Percentiles rank a stretch among this genome's conserved stretches.
Conservation (phyloP, 352 stramenopile species). For the Pythium utonaiense region DNA sequence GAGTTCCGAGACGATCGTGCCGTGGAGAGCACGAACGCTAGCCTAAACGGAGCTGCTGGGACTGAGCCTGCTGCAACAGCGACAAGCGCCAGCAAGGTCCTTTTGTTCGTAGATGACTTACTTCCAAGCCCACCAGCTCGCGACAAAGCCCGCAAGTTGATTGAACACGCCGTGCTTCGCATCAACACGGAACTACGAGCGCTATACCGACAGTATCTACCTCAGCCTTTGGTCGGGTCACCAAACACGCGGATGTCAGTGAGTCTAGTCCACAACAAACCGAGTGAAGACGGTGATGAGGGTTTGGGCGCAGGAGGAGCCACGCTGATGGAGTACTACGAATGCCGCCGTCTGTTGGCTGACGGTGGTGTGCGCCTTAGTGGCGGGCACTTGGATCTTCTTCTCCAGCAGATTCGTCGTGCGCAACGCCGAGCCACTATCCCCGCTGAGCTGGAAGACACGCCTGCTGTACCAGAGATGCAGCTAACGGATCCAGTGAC, state of each 20-base stretch:
- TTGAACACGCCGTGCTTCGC: slow-evolving; percentile 48
- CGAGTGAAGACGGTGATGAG: background rate
- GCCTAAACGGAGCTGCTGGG: slow-evolving; percentile 10
- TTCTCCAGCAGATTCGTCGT: slow-evolving; percentile 34
- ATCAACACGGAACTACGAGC: slow-evolving; percentile 61
- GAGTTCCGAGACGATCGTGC: slow-evolving; percentile 44
- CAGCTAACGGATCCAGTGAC: slow-evolving; percentile 6
- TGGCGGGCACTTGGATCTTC: slow-evolving; percentile 33
- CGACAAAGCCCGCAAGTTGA: slow-evolving; percentile 44
- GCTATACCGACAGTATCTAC: slow-evolving; percentile 54
- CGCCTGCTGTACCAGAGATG: background rate
- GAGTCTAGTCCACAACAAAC: slow-evolving; percentile 6
- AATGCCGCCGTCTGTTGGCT: slow-evolving; percentile 43
- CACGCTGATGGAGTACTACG: slow-evolving; percentile 43
- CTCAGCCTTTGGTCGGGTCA: slow-evolving; percentile 21
- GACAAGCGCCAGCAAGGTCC: slow-evolving; percentile 22
- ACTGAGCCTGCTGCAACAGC: background rate
- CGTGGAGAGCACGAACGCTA: slow-evolving; percentile 21
- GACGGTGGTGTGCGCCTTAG: slow-evolving; percentile 42
- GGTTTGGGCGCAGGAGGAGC: slow-evolving; percentile 3
- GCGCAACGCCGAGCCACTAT: slow-evolving; percentile 31
- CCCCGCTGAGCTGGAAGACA: background rate
- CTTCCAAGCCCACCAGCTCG: slow-evolving; percentile 20
- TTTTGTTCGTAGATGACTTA: slow-evolving; percentile 58
- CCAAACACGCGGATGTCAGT: background rate